Base-by-base conservation (phyloP, 2,329 filamentous ascomycete species). In the Colletotrichum shisoi region DNA sequence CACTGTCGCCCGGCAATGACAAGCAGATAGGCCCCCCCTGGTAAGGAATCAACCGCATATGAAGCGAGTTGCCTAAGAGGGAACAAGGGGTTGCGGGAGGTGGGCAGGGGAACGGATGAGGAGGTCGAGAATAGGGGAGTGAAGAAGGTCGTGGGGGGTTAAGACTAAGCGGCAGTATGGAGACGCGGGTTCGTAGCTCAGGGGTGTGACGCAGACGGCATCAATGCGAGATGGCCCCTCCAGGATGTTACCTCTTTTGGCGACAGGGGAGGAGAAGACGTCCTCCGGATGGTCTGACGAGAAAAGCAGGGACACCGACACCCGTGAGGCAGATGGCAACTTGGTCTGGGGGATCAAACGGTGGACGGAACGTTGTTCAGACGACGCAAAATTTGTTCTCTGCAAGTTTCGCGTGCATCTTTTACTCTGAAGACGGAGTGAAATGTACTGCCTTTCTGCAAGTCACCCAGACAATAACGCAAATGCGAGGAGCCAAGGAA, bases 121-220 rank as follows among this genome's bases (percentile, higher is more conserved):
- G 57, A 61, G 40, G 48, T 21, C 17, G 9, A 17, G 5, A n/a
- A 49, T 13, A 39, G 45, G 54, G 37, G 44, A 12, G 34, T 34
- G 45, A 53, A 40, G 17, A 42, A 49, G 56, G 21, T 45, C 42
- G 11, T 15, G 60, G 45, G 40, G 57, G 39, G 46, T 49, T 53
- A 34, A 61, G 48, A 44, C 19, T 44, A 44, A 61, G 48, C 34
- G 34, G 58, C 45, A 54, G 44, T 39, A 49, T 62, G 57, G 52
- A 57, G 57, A 67, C 67, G 57, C 44, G 62, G 51, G 52, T 51
- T 66, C 13, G 34, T 39, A 21, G 31, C 37, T 46, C 56, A 56
- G 39, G 66, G 56, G 62, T 52, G 49, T 66, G 52, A 68, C 62
- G 57, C 66, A 68, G 44, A 54, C 27, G 51, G 45, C 49, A 68